These are phyloP conservation scores for Sanguinoderma infundibulare DNA, from an alignment of 1,284 basidiomycete genomes.

Conservation along the genomic window DNA sequence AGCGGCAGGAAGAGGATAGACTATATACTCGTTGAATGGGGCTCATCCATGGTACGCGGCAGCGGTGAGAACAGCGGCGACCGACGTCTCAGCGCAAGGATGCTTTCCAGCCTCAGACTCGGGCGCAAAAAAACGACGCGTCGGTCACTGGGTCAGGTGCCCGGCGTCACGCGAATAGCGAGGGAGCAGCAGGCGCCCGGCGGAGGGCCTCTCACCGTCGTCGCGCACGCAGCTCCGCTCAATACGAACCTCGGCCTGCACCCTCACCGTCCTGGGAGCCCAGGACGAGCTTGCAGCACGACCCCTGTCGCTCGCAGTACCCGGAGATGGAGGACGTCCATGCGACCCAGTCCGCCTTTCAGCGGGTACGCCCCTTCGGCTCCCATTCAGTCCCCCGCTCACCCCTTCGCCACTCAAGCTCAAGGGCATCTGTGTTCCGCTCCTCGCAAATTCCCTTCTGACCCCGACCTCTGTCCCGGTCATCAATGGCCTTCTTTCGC, in stretches of 20 bases:
- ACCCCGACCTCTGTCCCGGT: slow-evolving; percentile 54
- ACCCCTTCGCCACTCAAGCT: slow-evolving; percentile 50
- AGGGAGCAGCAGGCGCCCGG: neutral
- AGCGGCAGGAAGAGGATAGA: neutral
- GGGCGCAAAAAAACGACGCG: slow-evolving; percentile 6
- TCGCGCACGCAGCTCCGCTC: neutral
- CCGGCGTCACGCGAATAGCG: neutral
- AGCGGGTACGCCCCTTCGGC: slow-evolving; percentile 33
- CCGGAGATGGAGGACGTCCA: slow-evolving; percentile 3
- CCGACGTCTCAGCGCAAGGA: neutral
- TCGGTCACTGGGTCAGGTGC: slow-evolving; percentile 9
- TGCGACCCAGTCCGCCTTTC: slow-evolving; percentile 36
- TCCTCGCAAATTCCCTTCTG: slow-evolving; percentile 68
- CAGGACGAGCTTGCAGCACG: neutral
- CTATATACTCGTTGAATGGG: slow-evolving; percentile 3
- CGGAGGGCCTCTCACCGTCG: neutral
- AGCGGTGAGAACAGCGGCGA: neutral
- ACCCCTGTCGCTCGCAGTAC: neutral
- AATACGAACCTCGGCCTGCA: neutral
- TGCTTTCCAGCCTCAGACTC: neutral
- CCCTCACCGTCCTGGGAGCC: neutral
- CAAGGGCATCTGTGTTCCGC: slow-evolving; percentile 78
- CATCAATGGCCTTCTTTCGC: slow-evolving; percentile 55
- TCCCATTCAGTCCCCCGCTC: neutral
- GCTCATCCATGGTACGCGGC: neutral